These are phyloP conservation scores for Lignosus rhinocerotis DNA, from an alignment of 1,284 basidiomycete genomes.

Conservation along the genomic window DNA sequence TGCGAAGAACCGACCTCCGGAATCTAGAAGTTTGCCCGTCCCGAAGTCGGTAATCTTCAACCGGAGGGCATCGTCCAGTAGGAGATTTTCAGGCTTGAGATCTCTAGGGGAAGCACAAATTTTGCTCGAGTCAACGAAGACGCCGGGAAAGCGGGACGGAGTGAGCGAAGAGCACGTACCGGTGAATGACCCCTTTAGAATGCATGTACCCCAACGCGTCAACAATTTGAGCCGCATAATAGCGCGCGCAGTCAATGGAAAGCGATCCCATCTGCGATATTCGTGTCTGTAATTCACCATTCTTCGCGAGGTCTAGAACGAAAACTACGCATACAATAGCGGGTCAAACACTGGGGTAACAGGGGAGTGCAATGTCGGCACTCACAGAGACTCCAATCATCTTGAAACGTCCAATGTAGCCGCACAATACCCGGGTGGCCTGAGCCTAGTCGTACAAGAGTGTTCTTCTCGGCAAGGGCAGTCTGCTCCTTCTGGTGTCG, in stretches of 20 bases:
- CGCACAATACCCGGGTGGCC: constrained; percentile 84
- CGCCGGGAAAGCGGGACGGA: constrained; percentile 6
- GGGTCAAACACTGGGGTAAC: constrained; percentile 3
- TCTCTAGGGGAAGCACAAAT: constrained; percentile 47
- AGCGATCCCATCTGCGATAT: constrained; percentile 84
- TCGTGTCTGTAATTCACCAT: constrained; percentile 85
- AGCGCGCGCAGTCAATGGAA: constrained; percentile 70
- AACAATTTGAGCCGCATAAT: constrained; percentile 87
- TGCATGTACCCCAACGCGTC: constrained; percentile 92
- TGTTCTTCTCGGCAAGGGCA: constrained; percentile 66
- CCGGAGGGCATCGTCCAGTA: constrained; percentile 83
- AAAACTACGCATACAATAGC: constrained; percentile 60
- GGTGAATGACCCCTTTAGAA: constrained; percentile 83
- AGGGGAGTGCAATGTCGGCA: constrained; percentile 19
- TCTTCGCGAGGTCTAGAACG: constrained; percentile 86
- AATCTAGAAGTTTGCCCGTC: constrained; percentile 84
- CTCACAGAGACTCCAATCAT: constrained; percentile 82
- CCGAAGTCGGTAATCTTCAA: constrained; percentile 98
- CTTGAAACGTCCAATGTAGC: constrained; percentile 83
- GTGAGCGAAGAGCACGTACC: constrained; percentile 42
- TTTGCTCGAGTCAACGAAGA: constrained; percentile 6
- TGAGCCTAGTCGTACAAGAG: constrained; percentile 58
- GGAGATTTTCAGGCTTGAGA: constrained; percentile 91
- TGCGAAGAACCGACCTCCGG: constrained; percentile 42
- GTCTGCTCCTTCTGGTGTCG: constrained; percentile 67